These are phyloP conservation scores for Epichloe typhina DNA, from an alignment of 2,329 filamentous ascomycete genomes.

Conservation along the genomic window DNA sequence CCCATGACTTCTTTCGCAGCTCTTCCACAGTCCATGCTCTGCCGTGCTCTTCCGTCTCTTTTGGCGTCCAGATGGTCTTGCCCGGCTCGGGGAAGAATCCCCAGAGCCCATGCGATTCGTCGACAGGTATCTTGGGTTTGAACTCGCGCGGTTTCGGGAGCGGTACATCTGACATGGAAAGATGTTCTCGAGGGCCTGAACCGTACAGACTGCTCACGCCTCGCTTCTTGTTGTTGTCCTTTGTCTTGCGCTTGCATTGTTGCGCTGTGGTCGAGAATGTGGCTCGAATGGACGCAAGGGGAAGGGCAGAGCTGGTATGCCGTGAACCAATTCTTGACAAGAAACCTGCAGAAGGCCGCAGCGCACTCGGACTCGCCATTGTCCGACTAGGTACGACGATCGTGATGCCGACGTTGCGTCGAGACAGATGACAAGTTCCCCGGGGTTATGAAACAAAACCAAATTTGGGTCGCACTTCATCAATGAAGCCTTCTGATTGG, in stretches of 20 bases:
- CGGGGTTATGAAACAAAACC: background rate
- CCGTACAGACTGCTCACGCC: constrained; percentile 71
- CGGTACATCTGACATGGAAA: constrained; percentile 58
- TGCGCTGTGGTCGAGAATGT: constrained; percentile 43
- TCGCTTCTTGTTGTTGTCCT: constrained; percentile 67
- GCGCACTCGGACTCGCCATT: constrained; percentile 18
- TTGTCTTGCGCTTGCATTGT: constrained; percentile 35
- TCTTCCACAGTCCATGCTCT: constrained; percentile 77
- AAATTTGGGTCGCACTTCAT: background rate
- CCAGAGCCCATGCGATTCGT: constrained; percentile 78
- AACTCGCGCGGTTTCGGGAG: constrained; percentile 58
- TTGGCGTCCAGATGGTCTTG: constrained; percentile 56
- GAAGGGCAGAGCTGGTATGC: constrained; percentile 5
- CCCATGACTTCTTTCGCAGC: constrained; percentile 80
- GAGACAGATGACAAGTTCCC: background rate
- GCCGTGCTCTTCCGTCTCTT: constrained; percentile 59
- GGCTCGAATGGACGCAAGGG: constrained; percentile 9
- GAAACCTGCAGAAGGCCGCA: constrained; percentile 16
- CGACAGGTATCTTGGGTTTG: constrained; percentile 43
- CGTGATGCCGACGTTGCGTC: background rate
- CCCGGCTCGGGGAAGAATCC: constrained; percentile 70
- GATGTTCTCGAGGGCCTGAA: constrained; percentile 60
- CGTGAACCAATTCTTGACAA: constrained; percentile 5
- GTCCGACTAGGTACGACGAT: constrained; percentile 3
- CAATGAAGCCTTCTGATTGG: constrained; percentile 2